phyloP scores from a whole-genome alignment of 2,329 filamentous ascomycete species.

The Rosellinia necatrix region DNA sequence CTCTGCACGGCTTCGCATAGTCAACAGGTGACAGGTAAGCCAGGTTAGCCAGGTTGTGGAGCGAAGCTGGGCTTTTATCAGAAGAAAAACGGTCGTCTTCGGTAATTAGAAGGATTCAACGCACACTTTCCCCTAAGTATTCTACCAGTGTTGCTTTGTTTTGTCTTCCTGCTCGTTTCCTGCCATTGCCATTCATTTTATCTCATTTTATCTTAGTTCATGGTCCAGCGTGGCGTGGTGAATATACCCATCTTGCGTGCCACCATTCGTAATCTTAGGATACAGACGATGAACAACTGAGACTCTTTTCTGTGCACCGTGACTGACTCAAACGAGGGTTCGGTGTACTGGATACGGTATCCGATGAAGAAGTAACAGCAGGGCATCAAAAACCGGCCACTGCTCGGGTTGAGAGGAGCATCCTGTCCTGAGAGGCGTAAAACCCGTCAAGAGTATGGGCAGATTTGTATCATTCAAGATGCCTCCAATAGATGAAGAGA shows the following conservation, averaged over 20 bases:
- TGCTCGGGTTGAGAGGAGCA: not conserved
- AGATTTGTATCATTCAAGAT: constrained; percentile 43
- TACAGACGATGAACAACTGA: not conserved
- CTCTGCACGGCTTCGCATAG: not conserved
- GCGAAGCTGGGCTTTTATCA: not conserved
- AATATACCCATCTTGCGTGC: not conserved
- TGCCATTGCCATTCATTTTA: not conserved
- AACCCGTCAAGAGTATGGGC: constrained; percentile 46
- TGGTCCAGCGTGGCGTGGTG: not conserved
- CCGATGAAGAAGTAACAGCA: constrained; percentile 20
- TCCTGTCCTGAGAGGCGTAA: not conserved
- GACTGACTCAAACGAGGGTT: not conserved
- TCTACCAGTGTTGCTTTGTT: no score
- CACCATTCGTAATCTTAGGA: not conserved
- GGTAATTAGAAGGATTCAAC: no score
- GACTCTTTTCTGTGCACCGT: not conserved
- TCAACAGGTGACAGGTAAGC: no score
- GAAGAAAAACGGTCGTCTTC: no score
- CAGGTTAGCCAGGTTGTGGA: not conserved
- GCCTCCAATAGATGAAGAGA: constrained; percentile 51
- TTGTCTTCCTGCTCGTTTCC: not conserved
- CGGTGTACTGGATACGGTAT: not conserved
- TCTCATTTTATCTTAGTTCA: not conserved
- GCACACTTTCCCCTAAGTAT: no score
- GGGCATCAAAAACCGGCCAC: not conserved